Evolutionary conservation across 2,329 filamentous ascomycete genomes (phyloP).

Genomic region (Simplicillium sp.): DNA sequence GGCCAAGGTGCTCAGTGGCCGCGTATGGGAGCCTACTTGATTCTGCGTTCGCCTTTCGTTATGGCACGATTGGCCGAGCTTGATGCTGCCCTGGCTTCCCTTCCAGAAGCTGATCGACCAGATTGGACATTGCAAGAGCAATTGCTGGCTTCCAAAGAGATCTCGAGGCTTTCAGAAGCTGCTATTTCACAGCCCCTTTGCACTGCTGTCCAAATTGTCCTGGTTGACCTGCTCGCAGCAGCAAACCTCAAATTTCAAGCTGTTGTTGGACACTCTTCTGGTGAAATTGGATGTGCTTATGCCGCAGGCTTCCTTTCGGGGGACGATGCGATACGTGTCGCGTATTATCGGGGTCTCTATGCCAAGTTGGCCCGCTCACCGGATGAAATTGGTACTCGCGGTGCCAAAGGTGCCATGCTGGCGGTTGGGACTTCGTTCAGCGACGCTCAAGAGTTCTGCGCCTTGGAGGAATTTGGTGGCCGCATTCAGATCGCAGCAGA

Average conservation of each 20-base stretch:
- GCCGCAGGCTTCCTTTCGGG: slow-evolving; percentile 28
- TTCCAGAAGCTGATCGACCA: slow-evolving; percentile 10
- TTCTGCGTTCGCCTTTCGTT: background rate
- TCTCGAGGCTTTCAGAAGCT: slow-evolving; percentile 8
- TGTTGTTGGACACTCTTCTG: slow-evolving; percentile 35
- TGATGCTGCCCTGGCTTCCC: slow-evolving; percentile 7
- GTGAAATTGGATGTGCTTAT: slow-evolving; percentile 38
- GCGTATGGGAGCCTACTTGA: slow-evolving; percentile 17
- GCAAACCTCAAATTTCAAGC: slow-evolving; percentile 19
- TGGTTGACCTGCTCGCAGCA: slow-evolving; percentile 12
- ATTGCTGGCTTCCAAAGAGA: slow-evolving; percentile 4
- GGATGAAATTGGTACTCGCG: too few relatives aligned
- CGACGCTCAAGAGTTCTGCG: background rate
- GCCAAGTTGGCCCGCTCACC: background rate
- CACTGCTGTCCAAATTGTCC: slow-evolving; percentile 14
- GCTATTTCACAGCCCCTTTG: slow-evolving; percentile 15
- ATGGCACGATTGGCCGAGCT: slow-evolving; percentile 7
- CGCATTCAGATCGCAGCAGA: slow-evolving; percentile 9
- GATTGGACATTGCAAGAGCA: slow-evolving; percentile 13
- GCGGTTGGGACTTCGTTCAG: slow-evolving; percentile 7
- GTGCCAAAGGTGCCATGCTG: slow-evolving; percentile 6
- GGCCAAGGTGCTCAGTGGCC: slow-evolving; percentile 20
- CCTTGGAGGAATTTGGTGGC: slow-evolving; percentile 5
- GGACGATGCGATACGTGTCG: slow-evolving; percentile 10
- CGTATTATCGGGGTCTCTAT: slow-evolving; percentile 10